phyloP scores from a whole-genome alignment of 2,329 filamentous ascomycete genomes.

The Westerdykella sp. region DNA sequence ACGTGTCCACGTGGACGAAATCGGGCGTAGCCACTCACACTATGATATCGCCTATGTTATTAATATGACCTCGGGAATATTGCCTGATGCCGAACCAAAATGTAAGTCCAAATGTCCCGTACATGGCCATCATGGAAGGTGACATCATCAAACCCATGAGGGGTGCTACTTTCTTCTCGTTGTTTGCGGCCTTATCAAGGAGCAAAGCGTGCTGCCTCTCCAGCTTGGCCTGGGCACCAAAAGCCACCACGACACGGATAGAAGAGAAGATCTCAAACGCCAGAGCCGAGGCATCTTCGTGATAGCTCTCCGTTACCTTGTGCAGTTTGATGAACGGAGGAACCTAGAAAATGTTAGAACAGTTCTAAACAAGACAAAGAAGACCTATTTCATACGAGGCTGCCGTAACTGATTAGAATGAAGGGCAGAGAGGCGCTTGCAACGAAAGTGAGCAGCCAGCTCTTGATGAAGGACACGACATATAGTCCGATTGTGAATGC shows the following conservation, averaged over 20 bases:
- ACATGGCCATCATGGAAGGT: constrained; percentile 32
- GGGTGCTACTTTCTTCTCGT: constrained; percentile 24
- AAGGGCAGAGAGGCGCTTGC: constrained; percentile 42
- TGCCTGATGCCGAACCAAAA: constrained; percentile 38
- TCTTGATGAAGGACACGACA: constrained; percentile 47
- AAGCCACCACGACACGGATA: constrained; percentile 33
- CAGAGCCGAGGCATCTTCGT: constrained; percentile 32
- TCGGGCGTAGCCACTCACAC: constrained; percentile 16
- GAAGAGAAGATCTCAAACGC: constrained; percentile 37
- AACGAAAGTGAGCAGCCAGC: constrained; percentile 48
- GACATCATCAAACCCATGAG: constrained; percentile 31
- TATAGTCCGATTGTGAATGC: constrained; percentile 33
- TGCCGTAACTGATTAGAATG: constrained; percentile 29
- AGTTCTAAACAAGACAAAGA: no score
- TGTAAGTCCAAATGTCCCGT: constrained; percentile 33
- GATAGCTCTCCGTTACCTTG: constrained; percentile 25
- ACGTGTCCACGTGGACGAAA: neutral
- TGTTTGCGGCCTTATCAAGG: constrained; percentile 23
- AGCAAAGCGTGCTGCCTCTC: constrained; percentile 22
- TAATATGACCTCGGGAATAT: constrained; percentile 25
- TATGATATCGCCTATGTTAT: constrained; percentile 29
- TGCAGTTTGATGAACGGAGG: constrained; percentile 30
- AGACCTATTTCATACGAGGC: no score
- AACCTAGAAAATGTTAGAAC: no score
- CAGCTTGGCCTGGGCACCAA: constrained; percentile 34